Evolutionary conservation across 1,284 basidiomycete genomes (phyloP).

Genomic region (Boletellus deceptivus): DNA sequence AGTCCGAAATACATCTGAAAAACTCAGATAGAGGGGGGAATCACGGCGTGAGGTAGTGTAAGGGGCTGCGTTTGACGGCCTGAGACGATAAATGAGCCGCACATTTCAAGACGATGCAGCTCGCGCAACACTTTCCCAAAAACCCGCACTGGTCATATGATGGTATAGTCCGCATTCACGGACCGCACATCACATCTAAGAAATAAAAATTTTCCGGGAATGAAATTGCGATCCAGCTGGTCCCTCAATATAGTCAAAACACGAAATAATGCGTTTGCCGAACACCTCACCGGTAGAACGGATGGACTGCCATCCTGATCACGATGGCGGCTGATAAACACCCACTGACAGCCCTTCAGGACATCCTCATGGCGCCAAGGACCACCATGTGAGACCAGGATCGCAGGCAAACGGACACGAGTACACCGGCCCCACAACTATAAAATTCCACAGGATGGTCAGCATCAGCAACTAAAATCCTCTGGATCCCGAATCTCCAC

Average conservation of each 20-base stretch:
- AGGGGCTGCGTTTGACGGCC: conserved; percentile 1
- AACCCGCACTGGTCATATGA: conserved; percentile 6
- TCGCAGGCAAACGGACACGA: conserved; percentile 17
- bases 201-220: conserved; percentile 25
- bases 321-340: conserved; percentile 26
- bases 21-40: conserved; percentile 28
- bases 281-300: conserved; percentile 22
- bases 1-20: conserved; percentile 32
- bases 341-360: conserved; percentile 14
- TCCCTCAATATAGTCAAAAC: conserved; percentile 31
- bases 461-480: conserved; percentile 12
- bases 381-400: conserved; percentile 70
- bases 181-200: conserved; percentile 21
- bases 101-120: conserved; percentile 11
- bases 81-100: conserved; percentile 9
- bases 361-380: conserved; percentile 75
- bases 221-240: conserved; percentile 24
- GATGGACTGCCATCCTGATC: conserved; percentile 27
- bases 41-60: conserved; percentile 12
- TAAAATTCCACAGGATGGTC: conserved; percentile 21
- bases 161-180: conserved; percentile 14
- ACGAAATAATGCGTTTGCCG: conserved; percentile 27
- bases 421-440: conserved; percentile 17
- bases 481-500: conserved; percentile 2
- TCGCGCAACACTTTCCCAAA: conserved; percentile 10